Percentiles rank a stretch among this genome's conserved stretches.
These are phyloP conservation scores for Aureobasidium vineae DNA, from an alignment of 2,329 filamentous ascomycete genomes.

Conservation along the genomic window DNA sequence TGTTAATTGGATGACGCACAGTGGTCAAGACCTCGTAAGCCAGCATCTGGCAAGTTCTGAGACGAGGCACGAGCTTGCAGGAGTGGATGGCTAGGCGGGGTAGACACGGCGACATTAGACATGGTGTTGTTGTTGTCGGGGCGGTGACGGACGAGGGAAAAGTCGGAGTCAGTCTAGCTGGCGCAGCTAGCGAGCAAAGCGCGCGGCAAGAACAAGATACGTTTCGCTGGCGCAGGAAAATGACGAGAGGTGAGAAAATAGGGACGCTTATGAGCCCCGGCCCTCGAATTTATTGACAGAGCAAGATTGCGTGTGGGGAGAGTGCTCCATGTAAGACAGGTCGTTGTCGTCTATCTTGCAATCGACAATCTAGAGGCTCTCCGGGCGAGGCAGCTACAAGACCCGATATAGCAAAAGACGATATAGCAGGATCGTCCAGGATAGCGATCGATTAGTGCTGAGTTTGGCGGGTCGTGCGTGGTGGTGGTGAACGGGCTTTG, in stretches of 20 bases:
- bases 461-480: not conserved
- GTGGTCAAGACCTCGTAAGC: constrained; percentile 26
- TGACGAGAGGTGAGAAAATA: not conserved
- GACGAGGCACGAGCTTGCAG: constrained; percentile 11
- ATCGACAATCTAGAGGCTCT: not conserved
- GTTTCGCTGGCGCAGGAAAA: not conserved
- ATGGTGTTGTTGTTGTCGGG: constrained; percentile 17
- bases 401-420: not conserved
- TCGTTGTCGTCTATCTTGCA: not conserved
- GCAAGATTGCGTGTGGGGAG: constrained; percentile 2
- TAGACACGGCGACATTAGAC: constrained; percentile 18
- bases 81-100: constrained; percentile 12
- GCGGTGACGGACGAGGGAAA: constrained; percentile 12
- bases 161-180: not conserved
- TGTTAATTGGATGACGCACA: constrained; percentile 9
- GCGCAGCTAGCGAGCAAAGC: constrained; percentile 23
- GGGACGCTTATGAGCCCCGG: not conserved
- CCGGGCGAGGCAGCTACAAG: not conserved
- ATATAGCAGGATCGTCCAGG: not conserved
- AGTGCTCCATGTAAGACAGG: not conserved
- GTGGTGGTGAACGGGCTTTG: not conserved
- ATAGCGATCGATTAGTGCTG: not conserved
- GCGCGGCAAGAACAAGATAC: constrained; percentile 12
- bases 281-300: not conserved
- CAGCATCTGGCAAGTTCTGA: constrained; percentile 23